Conservation (phyloP, 2,329 filamentous ascomycete genomes). For the Neonectria ditissima region DNA sequence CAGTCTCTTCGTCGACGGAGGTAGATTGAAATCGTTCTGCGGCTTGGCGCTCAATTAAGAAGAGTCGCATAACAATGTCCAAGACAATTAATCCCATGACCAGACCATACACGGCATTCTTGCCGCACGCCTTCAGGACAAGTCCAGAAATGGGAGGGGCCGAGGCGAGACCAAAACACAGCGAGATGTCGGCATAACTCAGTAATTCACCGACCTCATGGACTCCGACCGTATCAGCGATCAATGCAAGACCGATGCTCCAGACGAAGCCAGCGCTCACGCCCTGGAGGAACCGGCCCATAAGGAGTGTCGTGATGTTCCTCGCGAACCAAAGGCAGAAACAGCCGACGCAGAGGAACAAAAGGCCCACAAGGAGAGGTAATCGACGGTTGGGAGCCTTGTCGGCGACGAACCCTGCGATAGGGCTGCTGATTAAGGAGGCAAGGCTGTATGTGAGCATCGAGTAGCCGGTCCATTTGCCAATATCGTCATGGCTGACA, state of each 20-base stretch:
- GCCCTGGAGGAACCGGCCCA: conserved; percentile 25
- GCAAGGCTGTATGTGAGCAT: conserved; percentile 29
- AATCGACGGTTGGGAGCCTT: conserved; percentile 19
- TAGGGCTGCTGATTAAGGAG: conserved; percentile 20
- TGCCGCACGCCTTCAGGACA: conserved; percentile 9
- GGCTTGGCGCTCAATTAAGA: conserved; percentile 23
- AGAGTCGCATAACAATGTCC: conserved; percentile 27
- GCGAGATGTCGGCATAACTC: conserved; percentile 26
- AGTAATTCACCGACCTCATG: conserved; percentile 16
- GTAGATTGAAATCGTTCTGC: conserved; percentile 5
- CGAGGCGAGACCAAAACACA: conserved; percentile 25
- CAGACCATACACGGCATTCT: conserved; percentile 23
- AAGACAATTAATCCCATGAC: conserved; percentile 21
- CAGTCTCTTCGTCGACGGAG: neutral
- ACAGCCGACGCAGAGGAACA: conserved; percentile 20
- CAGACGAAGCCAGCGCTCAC: conserved; percentile 25
- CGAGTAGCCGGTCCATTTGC: conserved; percentile 19
- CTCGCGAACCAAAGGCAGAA: conserved; percentile 19
- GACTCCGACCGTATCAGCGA: conserved; percentile 24
- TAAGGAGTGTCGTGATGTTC: conserved; percentile 2
- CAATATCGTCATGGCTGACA: conserved; percentile 3
- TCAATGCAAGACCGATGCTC: conserved; percentile 31
- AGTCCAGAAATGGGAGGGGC: conserved; percentile 19
- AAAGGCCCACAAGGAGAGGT: conserved; percentile 22
- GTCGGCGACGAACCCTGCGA: conserved; percentile 26